Percentiles rank a stretch among this genome's conserved stretches.
Conservation (phyloP, 495 filamentous ascomycete genomes). For the Neurospora sp. region DNA sequence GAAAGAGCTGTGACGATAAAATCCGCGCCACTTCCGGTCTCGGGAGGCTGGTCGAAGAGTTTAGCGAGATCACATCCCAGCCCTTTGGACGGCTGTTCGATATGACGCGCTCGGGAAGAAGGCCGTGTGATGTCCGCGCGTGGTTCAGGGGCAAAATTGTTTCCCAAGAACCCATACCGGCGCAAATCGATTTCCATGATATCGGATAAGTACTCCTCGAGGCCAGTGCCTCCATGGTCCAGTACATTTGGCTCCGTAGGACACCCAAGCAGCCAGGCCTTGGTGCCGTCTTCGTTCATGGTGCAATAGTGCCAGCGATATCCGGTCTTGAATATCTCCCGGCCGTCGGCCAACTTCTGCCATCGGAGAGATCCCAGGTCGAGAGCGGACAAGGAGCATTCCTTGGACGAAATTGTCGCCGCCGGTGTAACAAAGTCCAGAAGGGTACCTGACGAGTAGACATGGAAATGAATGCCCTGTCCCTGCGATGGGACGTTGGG, state of each 20-base stretch:
- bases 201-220: slow-evolving; percentile 86
- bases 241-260: slow-evolving; percentile 50
- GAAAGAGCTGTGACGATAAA: slow-evolving; percentile 79
- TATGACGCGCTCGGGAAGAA: slow-evolving; percentile 26
- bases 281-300: slow-evolving; percentile 83
- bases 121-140: slow-evolving; percentile 46
- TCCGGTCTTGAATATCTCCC: slow-evolving; percentile 76
- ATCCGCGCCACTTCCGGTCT: slow-evolving; percentile 70
- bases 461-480: slow-evolving; percentile 86
- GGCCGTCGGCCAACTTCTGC: slow-evolving; percentile 87
- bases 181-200: slow-evolving; percentile 83
- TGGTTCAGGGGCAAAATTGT: slow-evolving; percentile 53
- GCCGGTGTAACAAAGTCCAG: slow-evolving; percentile 91
- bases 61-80: slow-evolving; percentile 72
- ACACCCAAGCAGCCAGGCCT: slow-evolving; percentile 93
- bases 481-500: slow-evolving; percentile 78
- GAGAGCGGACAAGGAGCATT: slow-evolving; percentile 81
- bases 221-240: slow-evolving; percentile 43
- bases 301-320: slow-evolving; percentile 98
- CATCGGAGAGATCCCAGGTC: slow-evolving; percentile 79
- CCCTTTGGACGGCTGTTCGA: slow-evolving; percentile 46
- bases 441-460: slow-evolving; percentile 84
- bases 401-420: slow-evolving; percentile 66
- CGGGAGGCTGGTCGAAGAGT: slow-evolving; percentile 75
- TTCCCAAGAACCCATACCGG: slow-evolving; percentile 76